Conservation (phyloP, 2,329 filamentous ascomycete genomes). For the Amauroascus niger region DNA sequence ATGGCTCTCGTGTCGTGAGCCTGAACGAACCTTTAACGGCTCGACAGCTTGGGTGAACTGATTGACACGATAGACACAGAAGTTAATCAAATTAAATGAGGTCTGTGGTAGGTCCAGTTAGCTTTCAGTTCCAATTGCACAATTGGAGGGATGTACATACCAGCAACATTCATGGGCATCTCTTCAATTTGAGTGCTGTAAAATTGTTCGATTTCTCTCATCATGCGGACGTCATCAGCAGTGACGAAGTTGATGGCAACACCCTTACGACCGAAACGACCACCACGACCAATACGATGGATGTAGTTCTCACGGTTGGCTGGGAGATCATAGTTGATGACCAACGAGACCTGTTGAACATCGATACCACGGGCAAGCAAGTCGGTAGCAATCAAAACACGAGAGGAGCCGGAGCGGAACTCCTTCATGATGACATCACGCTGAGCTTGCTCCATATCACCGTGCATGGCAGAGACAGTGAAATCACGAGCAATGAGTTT, state of each 20-base stretch:
- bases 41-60: conserved; percentile 12
- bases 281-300: conserved; percentile 97
- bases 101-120: conserved; percentile 22
- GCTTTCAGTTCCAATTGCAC: neutral
- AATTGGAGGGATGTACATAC: conserved; percentile 35
- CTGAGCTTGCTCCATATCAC: conserved; percentile 96
- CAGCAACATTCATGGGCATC: conserved; percentile 91
- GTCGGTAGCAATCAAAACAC: conserved; percentile 97
- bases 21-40: conserved; percentile 9
- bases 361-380: conserved; percentile 98
- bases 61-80: conserved; percentile 24
- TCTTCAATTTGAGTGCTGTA: conserved; percentile 99
- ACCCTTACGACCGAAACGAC: conserved; percentile 99
- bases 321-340: conserved; percentile 99
- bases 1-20: conserved; percentile 4
- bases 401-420: conserved; percentile 96
- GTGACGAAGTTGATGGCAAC: conserved; percentile 99
- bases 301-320: conserved; percentile 99
- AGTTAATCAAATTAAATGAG: conserved; percentile 34
- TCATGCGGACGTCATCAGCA: conserved; percentile 97
- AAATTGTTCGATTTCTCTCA: conserved; percentile 99
- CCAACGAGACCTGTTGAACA: conserved; percentile 97
- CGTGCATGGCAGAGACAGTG: conserved; percentile 99
- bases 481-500: conserved; percentile 98
- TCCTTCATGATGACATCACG: conserved; percentile 99